Base-by-base conservation (phyloP, 75 land plant species). In the Pseudotsuga menziesii region DNA sequence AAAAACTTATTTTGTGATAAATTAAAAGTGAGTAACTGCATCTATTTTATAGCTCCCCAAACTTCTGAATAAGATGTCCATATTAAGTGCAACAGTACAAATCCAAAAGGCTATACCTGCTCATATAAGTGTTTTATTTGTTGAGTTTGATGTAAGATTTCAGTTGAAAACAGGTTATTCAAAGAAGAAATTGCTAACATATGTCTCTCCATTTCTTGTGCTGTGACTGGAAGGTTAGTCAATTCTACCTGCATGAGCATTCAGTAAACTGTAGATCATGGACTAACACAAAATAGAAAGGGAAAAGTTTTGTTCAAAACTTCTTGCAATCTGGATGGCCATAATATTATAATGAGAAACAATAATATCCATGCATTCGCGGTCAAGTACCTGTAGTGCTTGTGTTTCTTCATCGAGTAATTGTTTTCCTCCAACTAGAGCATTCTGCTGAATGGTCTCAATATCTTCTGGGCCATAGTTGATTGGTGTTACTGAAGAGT, bases 171-270 rank as follows among this genome's bases (percentile, higher is more conserved):
- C 16, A 96, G 85, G 74, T 96, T 93, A 84, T 89, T 96, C 75
- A 96, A 74, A 36, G 94, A 93, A 61, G 99, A 96, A 91, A 96
- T 86, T 62, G 92, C 99, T 3, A 96, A 76, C 97, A 96, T 92
- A 83, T 92, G 90, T 36, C 93, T 87, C 82, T 96, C 97, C 29
- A 97, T 94, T 81, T 94, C 91, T 92, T 92, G 91, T 23, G 85
- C 91, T 59, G 88, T 80, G 76, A 89, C 95, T 54, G 92, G 80
- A 67, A 96, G 85, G 61, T 80, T 83, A 13, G 92, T 83, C 69
- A 96, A 76, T 74, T 96, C 99, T 27, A 83, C 90, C 99, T 94
- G 83, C 71, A 76, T 2, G 60, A 82, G 17, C 29, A 60, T 26
- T 75, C 22, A 75, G 58, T 4, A 52, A 22, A 59, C 66, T 63